Conservation (phyloP, 495 filamentous ascomycete species). For the Penicillium atrosanguineum region DNA sequence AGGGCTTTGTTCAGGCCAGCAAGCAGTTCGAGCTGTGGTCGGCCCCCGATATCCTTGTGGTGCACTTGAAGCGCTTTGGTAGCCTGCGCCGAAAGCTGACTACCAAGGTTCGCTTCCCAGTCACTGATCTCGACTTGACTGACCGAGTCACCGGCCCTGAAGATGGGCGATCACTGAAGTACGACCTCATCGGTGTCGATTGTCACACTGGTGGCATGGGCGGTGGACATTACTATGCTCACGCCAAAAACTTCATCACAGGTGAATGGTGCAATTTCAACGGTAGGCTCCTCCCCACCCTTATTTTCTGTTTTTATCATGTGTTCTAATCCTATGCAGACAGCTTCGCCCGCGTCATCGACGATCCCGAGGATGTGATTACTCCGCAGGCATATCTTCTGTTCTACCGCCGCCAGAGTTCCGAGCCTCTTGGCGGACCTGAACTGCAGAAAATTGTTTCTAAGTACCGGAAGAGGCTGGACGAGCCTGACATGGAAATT, state of each 20-base stretch:
- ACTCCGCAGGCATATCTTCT: constrained; percentile 81
- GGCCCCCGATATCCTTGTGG: constrained; percentile 86
- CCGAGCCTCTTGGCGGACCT: constrained; percentile 70
- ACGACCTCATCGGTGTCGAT: constrained; percentile 92
- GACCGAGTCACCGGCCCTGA: constrained; percentile 73
- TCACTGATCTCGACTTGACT: constrained; percentile 80
- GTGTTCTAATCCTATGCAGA: constrained; percentile 15
- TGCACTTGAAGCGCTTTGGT: constrained; percentile 90
- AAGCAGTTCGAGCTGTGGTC: constrained; percentile 98
- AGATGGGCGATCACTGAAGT: constrained; percentile 74
- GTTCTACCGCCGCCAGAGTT: constrained; percentile 89
- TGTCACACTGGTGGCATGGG: constrained; percentile 90
- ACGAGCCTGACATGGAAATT: constrained; percentile 43
- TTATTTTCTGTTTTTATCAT: not conserved
- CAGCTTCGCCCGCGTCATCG: constrained; percentile 68
- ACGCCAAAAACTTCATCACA: constrained; percentile 85
- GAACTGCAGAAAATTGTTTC: constrained; percentile 67
- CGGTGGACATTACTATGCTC: constrained; percentile 94
- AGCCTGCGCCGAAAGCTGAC: constrained; percentile 77
- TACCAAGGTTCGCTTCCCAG: constrained; percentile 85
- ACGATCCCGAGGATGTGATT: constrained; percentile 55
- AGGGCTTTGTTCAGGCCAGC: constrained; percentile 83
- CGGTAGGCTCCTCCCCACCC: constrained; percentile 52
- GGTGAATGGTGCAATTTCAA: constrained; percentile 91
- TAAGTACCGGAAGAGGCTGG: constrained; percentile 39